These are phyloP conservation scores for Phlegmacium glaucopus DNA, from an alignment of 768 basidiomycete species.

Conservation along the genomic window DNA sequence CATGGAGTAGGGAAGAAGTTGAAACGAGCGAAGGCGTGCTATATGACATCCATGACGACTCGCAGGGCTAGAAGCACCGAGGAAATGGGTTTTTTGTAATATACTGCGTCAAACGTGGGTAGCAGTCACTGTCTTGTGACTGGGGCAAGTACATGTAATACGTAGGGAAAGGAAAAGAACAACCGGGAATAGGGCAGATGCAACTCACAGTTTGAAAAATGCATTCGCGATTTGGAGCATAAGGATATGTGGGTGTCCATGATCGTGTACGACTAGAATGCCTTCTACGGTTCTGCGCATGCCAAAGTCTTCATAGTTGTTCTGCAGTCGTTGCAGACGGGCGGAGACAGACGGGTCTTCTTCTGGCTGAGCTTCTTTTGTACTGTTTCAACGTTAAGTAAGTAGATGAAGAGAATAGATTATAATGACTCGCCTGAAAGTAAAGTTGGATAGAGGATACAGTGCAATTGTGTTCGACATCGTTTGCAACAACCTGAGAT, in stretches of 20 bases:
- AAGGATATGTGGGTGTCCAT: constrained; percentile 95
- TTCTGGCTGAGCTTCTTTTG: constrained; percentile 95
- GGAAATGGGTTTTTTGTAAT: too few relatives aligned
- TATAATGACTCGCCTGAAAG: constrained; percentile 62
- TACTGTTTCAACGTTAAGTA: constrained; percentile 41
- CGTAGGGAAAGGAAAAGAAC: background rate
- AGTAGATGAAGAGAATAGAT: constrained; percentile 1
- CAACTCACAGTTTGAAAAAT: constrained; percentile 92
- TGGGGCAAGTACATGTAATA: too few relatives aligned
- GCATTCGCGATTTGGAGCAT: constrained; percentile 99
- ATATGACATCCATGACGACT: too few relatives aligned
- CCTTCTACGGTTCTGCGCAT: constrained; percentile 96
- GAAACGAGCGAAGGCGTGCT: too few relatives aligned
- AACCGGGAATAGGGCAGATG: background rate
- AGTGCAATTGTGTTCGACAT: constrained; percentile 55
- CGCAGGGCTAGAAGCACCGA: too few relatives aligned
- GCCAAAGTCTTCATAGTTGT: constrained; percentile 96
- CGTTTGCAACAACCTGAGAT: constrained; percentile 3
- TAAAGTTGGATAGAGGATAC: constrained; percentile 86
- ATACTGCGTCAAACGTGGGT: too few relatives aligned
- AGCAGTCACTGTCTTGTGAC: too few relatives aligned
- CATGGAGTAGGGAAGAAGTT: too few relatives aligned
- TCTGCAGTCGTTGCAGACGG: constrained; percentile 88
- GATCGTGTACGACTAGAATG: constrained; percentile 88
- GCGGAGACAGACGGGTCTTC: constrained; percentile 97